Evolutionary conservation across 106 monocot genomes (phyloP), one percentile per base, ranked within the genome.

Genomic region (Apostasia ramifera): DNA sequence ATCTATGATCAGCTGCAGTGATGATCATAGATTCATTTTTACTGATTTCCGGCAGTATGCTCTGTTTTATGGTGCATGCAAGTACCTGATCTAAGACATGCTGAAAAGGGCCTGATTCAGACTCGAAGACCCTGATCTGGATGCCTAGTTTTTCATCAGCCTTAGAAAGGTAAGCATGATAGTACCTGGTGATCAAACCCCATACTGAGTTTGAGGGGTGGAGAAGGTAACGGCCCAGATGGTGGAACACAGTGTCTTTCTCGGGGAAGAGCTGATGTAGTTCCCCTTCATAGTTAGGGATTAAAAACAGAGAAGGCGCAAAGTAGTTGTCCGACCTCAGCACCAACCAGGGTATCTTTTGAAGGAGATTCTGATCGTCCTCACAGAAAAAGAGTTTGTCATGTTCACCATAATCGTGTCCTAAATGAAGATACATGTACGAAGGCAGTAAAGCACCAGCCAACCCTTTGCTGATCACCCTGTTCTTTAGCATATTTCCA

Each of bases 231-330:
- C 92, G 82, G 2, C 84, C 84, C 14, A 97, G 64, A 58, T 97
- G 92, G 68, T 92, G 92, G 63, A 97, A 97, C 5, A 92, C 92
- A 0, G 86, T 70, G 46, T 92, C 92, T 61, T 73, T 97, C 47
- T 79, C 66, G 4, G 92, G 95, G 61, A 97, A 97, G 9, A 97
- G 55, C 40, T 56, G 59, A 15, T 50, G 59, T 2, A 97, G 74
- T 51, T 92, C 86, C 40, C 84, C 73, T 65, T 85, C 73, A 50
- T 76, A 92, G 63, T 40, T 49, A 2, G 86, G 82, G 52, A 82
- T 85, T 41, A 86, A 72, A 57, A 92, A 97, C 2, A 97, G 64
- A 4, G 84, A 79, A 4, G 95, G 89, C 12, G 78, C 71, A 61
- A 92, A 97, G 71, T 97, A 97, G 67, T 86, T 74, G 64, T 97